A percentile compares a stretch with the other conserved stretches of the same genome.
phyloP scores from a whole-genome alignment of 139 green algal genomes.

The Coccomyxa sp. region DNA sequence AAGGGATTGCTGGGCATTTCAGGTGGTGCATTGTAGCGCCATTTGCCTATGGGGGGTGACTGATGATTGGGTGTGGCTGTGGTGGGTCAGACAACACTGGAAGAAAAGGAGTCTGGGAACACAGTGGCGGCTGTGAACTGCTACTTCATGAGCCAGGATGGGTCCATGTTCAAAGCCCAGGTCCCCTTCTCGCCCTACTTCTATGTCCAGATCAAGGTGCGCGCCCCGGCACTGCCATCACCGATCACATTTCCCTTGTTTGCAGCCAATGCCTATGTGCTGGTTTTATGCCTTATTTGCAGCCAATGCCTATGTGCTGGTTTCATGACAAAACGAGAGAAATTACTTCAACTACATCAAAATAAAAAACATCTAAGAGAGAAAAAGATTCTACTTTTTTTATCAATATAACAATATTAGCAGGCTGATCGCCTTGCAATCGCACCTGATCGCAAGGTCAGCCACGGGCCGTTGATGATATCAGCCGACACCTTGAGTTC shows the following conservation, averaged over 20 bases:
- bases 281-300: background rate
- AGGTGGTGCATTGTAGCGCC: background rate
- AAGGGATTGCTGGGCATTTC: no score
- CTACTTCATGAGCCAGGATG: constrained; percentile 93
- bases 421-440: no score
- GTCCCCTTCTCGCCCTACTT: constrained; percentile 88
- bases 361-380: no score
- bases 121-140: constrained; percentile 73
- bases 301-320: background rate
- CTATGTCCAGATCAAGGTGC: constrained; percentile 75
- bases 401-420: no score
- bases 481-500: no score
- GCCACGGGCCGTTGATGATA: no score
- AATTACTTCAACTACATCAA: no score
- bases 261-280: background rate
- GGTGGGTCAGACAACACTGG: constrained; percentile 58
- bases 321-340: no score
- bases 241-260: background rate
- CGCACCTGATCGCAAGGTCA: no score
- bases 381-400: no score
- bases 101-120: constrained; percentile 77
- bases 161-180: constrained; percentile 89
- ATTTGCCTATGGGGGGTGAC: background rate
- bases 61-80: background rate
- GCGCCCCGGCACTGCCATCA: background rate